Evolutionary conservation across 371 early-diverging fungal genomes (phyloP).

Genomic region (Batkoa obscura): DNA sequence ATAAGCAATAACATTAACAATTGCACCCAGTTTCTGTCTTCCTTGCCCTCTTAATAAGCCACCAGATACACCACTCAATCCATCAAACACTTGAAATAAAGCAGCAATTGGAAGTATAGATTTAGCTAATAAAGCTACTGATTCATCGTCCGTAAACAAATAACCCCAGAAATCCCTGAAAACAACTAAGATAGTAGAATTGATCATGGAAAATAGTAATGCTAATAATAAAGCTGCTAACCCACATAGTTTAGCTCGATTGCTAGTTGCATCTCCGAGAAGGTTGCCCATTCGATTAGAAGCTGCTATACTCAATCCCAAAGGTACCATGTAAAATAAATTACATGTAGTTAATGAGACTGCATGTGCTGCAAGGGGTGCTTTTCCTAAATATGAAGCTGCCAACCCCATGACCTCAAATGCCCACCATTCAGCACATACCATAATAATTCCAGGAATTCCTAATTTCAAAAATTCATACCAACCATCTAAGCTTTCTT

Average conservation of each 20-base stretch:
- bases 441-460: conserved; percentile 41
- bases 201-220: conserved; percentile 18
- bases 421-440: conserved; percentile 58
- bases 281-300: conserved; percentile 69
- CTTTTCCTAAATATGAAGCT: conserved; percentile 54
- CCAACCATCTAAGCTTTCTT: conserved; percentile 37
- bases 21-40: conserved; percentile 44
- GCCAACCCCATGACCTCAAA: conserved; percentile 56
- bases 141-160: conserved; percentile 42
- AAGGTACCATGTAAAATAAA: conserved; percentile 47
- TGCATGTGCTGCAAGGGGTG: conserved; percentile 67
- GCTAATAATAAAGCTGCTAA: conserved; percentile 24
- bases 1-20: conserved; percentile 39
- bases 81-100: conserved; percentile 55
- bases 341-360: conserved; percentile 51
- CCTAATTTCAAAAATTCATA: conserved; percentile 43
- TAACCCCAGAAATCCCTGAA: conserved; percentile 15
- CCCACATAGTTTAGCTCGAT: conserved; percentile 23
- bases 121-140: conserved; percentile 45
- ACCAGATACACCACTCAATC: conserved; percentile 41
- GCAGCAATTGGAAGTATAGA: conserved; percentile 54
- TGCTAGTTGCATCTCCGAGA: conserved; percentile 24
- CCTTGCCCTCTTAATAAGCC: conserved; percentile 56
- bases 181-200: conserved; percentile 15
- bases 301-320: conserved; percentile 39